A percentile compares a stretch with the other conserved stretches of the same genome.
Conservation (phyloP, 1,284 basidiomycete species). For the Sporisorium scitamineum region DNA sequence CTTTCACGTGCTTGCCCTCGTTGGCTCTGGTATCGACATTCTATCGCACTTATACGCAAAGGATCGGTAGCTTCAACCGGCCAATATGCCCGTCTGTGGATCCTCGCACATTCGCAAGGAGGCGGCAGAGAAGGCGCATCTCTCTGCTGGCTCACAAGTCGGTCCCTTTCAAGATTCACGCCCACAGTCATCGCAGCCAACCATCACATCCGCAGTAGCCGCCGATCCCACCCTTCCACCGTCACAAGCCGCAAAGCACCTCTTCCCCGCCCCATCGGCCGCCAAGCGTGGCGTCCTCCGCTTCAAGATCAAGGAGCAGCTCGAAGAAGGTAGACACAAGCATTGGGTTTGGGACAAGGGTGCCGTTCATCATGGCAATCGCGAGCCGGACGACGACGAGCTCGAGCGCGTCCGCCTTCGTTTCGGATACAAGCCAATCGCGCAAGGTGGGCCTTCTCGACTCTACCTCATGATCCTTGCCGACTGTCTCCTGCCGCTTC, state of each 20-base stretch:
- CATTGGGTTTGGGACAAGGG: constrained; percentile 67
- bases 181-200: constrained; percentile 49
- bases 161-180: constrained; percentile 38
- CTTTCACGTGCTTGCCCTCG: not conserved
- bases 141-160: constrained; percentile 44
- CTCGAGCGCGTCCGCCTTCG: constrained; percentile 53
- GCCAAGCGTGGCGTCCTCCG: constrained; percentile 56
- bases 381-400: constrained; percentile 62
- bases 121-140: constrained; percentile 39
- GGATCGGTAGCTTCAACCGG: not conserved
- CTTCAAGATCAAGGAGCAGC: constrained; percentile 63
- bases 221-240: constrained; percentile 56
- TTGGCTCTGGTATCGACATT: not conserved
- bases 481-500: constrained; percentile 61
- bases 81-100: constrained; percentile 46
- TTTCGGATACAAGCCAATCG: constrained; percentile 57
- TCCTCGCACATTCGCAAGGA: constrained; percentile 31
- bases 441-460: constrained; percentile 57
- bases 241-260: constrained; percentile 50
- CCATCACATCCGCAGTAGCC: constrained; percentile 65
- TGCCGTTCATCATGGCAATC: constrained; percentile 56
- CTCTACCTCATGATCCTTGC: constrained; percentile 67
- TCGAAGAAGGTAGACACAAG: constrained; percentile 60
- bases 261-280: constrained; percentile 57
- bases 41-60: no score